Evolutionary conservation across 2,329 filamentous ascomycete genomes (phyloP).

Genomic region (Graphium sp.): DNA sequence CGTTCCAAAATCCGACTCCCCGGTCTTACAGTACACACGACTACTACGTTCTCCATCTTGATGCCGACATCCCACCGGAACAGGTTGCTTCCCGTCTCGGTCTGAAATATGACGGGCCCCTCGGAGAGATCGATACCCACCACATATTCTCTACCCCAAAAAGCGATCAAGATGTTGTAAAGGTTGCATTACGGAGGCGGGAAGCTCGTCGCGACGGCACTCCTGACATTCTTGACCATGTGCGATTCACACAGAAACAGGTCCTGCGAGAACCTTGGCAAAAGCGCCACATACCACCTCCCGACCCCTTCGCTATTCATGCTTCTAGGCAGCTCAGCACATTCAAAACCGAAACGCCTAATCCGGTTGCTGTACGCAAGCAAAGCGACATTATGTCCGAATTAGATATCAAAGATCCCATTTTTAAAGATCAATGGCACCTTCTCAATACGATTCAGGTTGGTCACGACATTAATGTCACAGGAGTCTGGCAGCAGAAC

Average conservation of each 20-base stretch:
- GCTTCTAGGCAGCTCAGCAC: too few species aligned
- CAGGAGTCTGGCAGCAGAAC: slow-evolving; percentile 76
- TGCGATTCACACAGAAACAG: slow-evolving; percentile 69
- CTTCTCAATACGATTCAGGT: slow-evolving; percentile 65
- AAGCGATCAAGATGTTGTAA: slow-evolving; percentile 39
- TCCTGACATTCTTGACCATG: slow-evolving; percentile 48
- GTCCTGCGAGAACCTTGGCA: slow-evolving; percentile 29
- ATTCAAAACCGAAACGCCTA: slow-evolving; percentile 8
- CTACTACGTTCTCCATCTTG: slow-evolving; percentile 84
- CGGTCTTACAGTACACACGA: slow-evolving; percentile 60
- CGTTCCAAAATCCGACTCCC: slow-evolving; percentile 28
- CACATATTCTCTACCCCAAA: slow-evolving; percentile 70
- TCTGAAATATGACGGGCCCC: slow-evolving; percentile 61
- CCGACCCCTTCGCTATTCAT: slow-evolving; percentile 11
- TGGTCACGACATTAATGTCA: slow-evolving; percentile 94
- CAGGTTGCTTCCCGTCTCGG: slow-evolving; percentile 58
- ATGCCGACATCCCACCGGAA: slow-evolving; percentile 44
- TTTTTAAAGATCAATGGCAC: slow-evolving; percentile 93
- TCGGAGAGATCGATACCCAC: slow-evolving; percentile 65
- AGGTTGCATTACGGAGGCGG: slow-evolving; percentile 4
- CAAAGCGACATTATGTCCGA: slow-evolving; percentile 43
- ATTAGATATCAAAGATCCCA: slow-evolving; percentile 73
- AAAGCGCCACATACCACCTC: slow-evolving; percentile 30
- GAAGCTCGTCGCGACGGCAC: slow-evolving; percentile 13
- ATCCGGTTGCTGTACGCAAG: slow-evolving; percentile 29